These are phyloP conservation scores for Symbiodinium pilosum DNA, from an alignment of 73 alveolate genomes.

Conservation along the genomic window DNA sequence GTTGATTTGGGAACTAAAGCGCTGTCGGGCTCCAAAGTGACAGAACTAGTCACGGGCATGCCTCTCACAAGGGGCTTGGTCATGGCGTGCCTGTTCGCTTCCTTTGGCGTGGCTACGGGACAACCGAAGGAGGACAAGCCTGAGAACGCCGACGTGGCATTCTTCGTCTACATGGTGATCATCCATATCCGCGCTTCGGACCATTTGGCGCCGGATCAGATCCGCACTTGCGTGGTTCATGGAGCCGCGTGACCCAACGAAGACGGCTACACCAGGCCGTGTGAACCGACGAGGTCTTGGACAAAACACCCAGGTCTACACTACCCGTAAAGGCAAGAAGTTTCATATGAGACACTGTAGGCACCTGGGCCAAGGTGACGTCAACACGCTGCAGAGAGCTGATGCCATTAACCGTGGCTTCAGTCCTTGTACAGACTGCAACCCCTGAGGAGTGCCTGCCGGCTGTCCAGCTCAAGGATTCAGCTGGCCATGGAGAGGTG, in stretches of 20 bases:
- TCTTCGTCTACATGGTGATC: neutral
- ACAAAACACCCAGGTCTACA: neutral
- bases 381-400: too few relatives aligned
- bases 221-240: neutral
- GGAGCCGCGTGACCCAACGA: neutral
- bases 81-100: constrained; percentile 29
- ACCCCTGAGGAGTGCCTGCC: too few relatives aligned
- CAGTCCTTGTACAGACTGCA: too few relatives aligned
- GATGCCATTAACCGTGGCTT: too few relatives aligned
- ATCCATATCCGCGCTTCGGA: neutral
- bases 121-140: neutral
- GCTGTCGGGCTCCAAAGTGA: neutral
- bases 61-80: constrained; percentile 44
- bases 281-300: neutral
- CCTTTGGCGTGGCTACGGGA: neutral
- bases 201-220: neutral
- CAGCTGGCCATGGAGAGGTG: too few relatives aligned
- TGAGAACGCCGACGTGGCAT: neutral
- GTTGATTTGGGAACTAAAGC: neutral
- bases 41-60: constrained; percentile 14
- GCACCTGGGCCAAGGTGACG: neutral
- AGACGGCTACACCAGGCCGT: neutral
- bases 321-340: neutral
- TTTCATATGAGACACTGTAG: neutral
- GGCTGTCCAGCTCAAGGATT: too few relatives aligned